phyloP scores from a whole-genome alignment of 352 stramenopile genomes.

The Phytophthora cryptogea region DNA sequence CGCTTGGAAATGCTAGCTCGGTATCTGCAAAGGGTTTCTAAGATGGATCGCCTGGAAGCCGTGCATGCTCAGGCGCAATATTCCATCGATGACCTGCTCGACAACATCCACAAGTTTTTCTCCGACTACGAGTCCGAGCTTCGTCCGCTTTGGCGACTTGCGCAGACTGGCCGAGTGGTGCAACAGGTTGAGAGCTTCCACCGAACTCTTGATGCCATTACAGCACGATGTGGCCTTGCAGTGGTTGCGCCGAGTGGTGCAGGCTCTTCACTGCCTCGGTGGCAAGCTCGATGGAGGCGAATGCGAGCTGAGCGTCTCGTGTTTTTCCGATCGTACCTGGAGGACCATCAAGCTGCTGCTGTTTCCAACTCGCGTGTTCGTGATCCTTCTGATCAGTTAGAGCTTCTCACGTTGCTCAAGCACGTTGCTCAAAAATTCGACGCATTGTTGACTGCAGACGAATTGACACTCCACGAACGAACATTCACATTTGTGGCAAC shows the following conservation, averaged over 20 bases:
- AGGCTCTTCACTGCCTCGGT: conserved; percentile 26
- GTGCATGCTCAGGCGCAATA: conserved; percentile 23
- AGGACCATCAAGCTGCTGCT: conserved; percentile 17
- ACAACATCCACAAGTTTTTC: conserved; percentile 40
- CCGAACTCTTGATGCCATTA: conserved; percentile 37
- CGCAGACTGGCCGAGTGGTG: conserved; percentile 39
- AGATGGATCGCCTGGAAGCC: conserved; percentile 10
- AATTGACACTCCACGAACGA: conserved; percentile 24
- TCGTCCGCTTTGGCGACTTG: conserved; percentile 33
- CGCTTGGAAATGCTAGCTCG: conserved; percentile 27
- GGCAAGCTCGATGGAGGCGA: conserved; percentile 36
- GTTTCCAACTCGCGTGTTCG: conserved; percentile 18
- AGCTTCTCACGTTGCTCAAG: conserved; percentile 35
- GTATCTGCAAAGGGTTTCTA: conserved; percentile 24
- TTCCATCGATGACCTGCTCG: conserved; percentile 30
- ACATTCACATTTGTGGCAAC: conserved; percentile 30
- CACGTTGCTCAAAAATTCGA: conserved; percentile 31
- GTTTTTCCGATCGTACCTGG: conserved; percentile 32
- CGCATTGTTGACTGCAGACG: conserved; percentile 29
- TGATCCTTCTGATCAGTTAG: conserved; percentile 27
- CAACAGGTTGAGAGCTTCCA: conserved; percentile 41
- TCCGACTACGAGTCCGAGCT: conserved; percentile 29
- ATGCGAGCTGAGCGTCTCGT: conserved; percentile 39
- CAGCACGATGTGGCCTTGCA: conserved; percentile 29
- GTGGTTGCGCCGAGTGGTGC: conserved; percentile 12